Percentiles rank a stretch among this genome's conserved stretches.
phyloP scores from a whole-genome alignment of 2,329 filamentous ascomycete genomes.

The Nemania sp. region DNA sequence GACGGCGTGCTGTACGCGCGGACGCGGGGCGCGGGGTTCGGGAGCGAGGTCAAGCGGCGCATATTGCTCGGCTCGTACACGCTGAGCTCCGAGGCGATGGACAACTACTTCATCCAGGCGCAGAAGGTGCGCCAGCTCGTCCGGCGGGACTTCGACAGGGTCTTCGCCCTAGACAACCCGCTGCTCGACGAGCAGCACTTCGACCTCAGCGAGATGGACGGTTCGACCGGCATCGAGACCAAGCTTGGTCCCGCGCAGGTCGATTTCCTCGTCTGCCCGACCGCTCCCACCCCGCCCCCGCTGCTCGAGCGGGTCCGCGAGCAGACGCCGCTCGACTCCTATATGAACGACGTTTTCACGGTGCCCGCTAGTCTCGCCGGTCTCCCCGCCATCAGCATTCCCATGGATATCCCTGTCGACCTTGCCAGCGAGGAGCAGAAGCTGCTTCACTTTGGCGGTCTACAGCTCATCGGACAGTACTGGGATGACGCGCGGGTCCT shows the following conservation, averaged over 20 bases:
- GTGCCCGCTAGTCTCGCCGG: conserved; percentile 93
- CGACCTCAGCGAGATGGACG: conserved; percentile 64
- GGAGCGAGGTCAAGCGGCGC: conserved; percentile 80
- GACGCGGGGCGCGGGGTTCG: conserved; percentile 76
- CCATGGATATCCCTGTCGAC: conserved; percentile 53
- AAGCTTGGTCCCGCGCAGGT: conserved; percentile 67
- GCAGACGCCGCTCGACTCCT: conserved; percentile 70
- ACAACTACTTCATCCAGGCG: conserved; percentile 96
- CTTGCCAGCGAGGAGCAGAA: conserved; percentile 40
- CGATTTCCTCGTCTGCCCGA: conserved; percentile 87
- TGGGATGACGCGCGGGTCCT: conserved; percentile 73
- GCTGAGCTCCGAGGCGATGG: conserved; percentile 85
- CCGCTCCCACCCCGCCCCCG: conserved; percentile 77
- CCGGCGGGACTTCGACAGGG: conserved; percentile 80
- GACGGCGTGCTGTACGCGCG: conserved; percentile 73
- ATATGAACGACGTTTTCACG: conserved; percentile 94
- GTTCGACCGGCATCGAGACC: conserved; percentile 54
- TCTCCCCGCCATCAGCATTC: conserved; percentile 84
- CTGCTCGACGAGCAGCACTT: conserved; percentile 60
- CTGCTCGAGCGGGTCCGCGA: conserved; percentile 60
- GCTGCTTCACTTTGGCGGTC: conserved; percentile 55
- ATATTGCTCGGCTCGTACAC: conserved; percentile 91
- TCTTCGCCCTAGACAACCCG: conserved; percentile 73
- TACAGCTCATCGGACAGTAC: conserved; percentile 82
- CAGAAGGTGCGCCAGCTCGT: conserved; percentile 86